Base-by-base conservation (phyloP, 352 stramenopile genomes). In the Phytophthora boehmeriae region DNA sequence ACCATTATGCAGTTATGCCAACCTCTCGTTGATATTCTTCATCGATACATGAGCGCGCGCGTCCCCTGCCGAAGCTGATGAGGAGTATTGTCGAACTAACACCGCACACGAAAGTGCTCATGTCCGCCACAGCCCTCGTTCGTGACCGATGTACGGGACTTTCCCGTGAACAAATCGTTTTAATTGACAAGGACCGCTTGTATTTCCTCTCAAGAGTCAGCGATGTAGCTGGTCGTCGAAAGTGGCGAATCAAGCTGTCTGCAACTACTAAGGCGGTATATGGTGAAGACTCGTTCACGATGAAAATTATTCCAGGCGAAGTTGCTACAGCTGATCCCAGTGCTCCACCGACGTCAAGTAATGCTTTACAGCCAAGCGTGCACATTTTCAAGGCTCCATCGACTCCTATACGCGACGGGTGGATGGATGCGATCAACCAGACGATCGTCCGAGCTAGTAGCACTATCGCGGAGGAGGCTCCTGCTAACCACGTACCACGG, bases 1-100 rank as follows among this genome's bases (percentile, higher is more conserved):
- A 89, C 80, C 14, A 71, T 95, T 38, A 89, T 95, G 76, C 86
- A 93, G 50, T 67, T 95, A 22, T 93, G 86, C 54, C 78, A 91
- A n/a, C 86, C 86, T 2, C 83, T 95, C 19, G 84, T 92, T 35
- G 81, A 92, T 25, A 89, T 84, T 17, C 63, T 95, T 3, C 86
- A 92, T 52, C 77, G 83, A 30, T 95, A 95, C 54, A 89, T 91
- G 75, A 93, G 68, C 60, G 84, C 86, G 2, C 77, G 79, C 8
- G 67, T 86, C 84, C 86, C 51, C 60, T 95, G 4, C 86, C 86
- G 16, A 88, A 73, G 27, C 57, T 95, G 13, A 88, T 88, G 68
- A 83, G 84, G 28, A 89, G 75, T 44, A 90, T 89, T n/a, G 75
- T 88, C 20, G 85, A 93, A 55, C 74, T 95, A 17, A 95, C 83